Conservation (phyloP, 2,329 filamentous ascomycete species). For the Teratosphaeria epicoccoides region DNA sequence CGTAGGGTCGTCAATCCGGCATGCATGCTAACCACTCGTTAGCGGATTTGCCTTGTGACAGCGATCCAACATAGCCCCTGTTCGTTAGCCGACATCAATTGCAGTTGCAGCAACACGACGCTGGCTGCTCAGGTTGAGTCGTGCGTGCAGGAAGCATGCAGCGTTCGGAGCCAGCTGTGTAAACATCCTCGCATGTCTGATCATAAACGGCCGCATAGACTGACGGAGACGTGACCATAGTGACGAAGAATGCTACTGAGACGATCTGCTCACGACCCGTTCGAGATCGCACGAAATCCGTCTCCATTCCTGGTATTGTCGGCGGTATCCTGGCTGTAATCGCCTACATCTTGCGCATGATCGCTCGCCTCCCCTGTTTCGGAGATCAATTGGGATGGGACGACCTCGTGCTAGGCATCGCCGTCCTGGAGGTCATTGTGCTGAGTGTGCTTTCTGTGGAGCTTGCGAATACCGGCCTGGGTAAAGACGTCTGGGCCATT, state of each 20-base stretch:
- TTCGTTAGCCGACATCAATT: slow-evolving; percentile 8
- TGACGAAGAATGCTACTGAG: background rate
- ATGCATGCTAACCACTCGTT: background rate
- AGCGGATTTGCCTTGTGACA: slow-evolving; percentile 10
- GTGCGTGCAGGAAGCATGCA: slow-evolving; percentile 5
- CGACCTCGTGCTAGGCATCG: slow-evolving; percentile 4
- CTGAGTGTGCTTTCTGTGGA: slow-evolving; percentile 3
- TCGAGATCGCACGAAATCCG: slow-evolving; percentile 6
- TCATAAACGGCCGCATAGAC: too few species aligned
- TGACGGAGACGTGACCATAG: too few species aligned
- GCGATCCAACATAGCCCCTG: slow-evolving; percentile 11
- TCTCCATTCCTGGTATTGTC: slow-evolving; percentile 6
- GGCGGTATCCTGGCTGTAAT: slow-evolving; percentile 11
- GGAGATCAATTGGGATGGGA: slow-evolving; percentile 6
- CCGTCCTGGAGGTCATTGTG: slow-evolving; percentile 6
- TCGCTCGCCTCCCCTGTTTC: slow-evolving; percentile 6
- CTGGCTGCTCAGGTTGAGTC: slow-evolving; percentile 5
- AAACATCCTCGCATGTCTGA: background rate
- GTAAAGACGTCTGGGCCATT: slow-evolving; percentile 14
- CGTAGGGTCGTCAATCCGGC: background rate
- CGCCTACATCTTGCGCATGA: slow-evolving; percentile 9
- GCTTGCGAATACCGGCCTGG: slow-evolving; percentile 14
- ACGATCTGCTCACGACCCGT: background rate
- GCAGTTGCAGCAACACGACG: slow-evolving; percentile 10
- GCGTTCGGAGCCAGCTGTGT: background rate